A percentile compares a stretch with the other conserved stretches of the same genome.
Conservation (phyloP, 2,329 filamentous ascomycete species). For the Colletotrichum euphorbiae region DNA sequence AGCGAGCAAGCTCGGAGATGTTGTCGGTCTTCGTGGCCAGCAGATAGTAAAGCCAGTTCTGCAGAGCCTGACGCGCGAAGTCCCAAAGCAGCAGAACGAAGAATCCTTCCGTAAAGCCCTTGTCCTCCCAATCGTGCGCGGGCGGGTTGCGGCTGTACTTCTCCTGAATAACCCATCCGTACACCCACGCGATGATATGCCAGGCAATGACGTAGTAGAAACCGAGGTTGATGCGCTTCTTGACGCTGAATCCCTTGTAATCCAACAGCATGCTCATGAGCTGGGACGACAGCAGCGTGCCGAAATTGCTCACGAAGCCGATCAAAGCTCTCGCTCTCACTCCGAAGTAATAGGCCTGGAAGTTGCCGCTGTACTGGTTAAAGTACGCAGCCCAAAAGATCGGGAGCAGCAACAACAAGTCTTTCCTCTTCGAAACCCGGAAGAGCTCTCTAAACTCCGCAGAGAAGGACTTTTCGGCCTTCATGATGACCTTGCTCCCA, state of each 20-base stretch:
- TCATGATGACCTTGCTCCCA: constrained; percentile 45
- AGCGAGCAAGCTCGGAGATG: constrained; percentile 61
- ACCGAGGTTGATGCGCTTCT: constrained; percentile 54
- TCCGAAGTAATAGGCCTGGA: constrained; percentile 55
- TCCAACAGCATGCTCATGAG: constrained; percentile 59
- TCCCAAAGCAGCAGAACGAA: constrained; percentile 62
- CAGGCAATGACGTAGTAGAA: constrained; percentile 59
- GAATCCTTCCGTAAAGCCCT: constrained; percentile 59
- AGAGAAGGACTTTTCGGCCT: constrained; percentile 41
- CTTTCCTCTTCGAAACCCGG: constrained; percentile 39
- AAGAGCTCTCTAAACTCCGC: constrained; percentile 45
- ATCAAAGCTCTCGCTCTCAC: constrained; percentile 60
- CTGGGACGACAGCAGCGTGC: constrained; percentile 55
- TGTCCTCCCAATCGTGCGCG: constrained; percentile 53
- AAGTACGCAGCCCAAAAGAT: constrained; percentile 47
- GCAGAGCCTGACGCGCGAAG: constrained; percentile 62
- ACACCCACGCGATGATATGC: constrained; percentile 62
- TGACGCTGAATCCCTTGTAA: constrained; percentile 51
- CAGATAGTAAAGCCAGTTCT: constrained; percentile 69
- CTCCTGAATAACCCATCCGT: constrained; percentile 65
- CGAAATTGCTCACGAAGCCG: constrained; percentile 54
- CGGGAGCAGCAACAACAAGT: constrained; percentile 42
- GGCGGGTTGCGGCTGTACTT: constrained; percentile 58
- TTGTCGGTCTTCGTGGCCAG: constrained; percentile 67
- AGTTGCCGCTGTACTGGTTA: constrained; percentile 56